Conservation (phyloP, 1,139 yeast genomes). For the Wickerhamomyces sp. region DNA sequence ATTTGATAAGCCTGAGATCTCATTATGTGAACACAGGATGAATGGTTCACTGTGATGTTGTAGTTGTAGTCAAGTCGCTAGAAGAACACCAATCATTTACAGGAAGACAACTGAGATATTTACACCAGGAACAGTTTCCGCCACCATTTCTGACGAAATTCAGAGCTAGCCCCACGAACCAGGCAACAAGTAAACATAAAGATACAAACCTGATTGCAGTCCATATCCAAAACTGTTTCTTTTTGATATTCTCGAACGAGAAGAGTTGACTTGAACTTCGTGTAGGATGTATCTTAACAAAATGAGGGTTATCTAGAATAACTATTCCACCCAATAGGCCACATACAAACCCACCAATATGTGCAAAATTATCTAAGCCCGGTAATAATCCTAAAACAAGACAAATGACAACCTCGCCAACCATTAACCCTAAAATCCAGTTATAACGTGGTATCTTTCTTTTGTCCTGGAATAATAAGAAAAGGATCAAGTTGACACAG, state of each 20-base stretch:
- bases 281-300: constrained; percentile 28
- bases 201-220: constrained; percentile 40
- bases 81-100: constrained; percentile 70
- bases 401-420: constrained; percentile 54
- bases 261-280: constrained; percentile 14
- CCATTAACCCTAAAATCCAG: constrained; percentile 41
- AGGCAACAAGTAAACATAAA: constrained; percentile 44
- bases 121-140: constrained; percentile 63
- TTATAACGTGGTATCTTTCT: constrained; percentile 36
- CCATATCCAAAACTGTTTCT: constrained; percentile 43
- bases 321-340: constrained; percentile 52
- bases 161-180: constrained; percentile 43
- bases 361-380: constrained; percentile 73
- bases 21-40: no score
- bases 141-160: constrained; percentile 45
- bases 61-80: constrained; percentile 38
- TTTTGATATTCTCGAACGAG: constrained; percentile 9
- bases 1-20: no score
- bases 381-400: constrained; percentile 67
- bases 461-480: constrained; percentile 46
- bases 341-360: constrained; percentile 70
- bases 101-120: constrained; percentile 67
- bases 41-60: not conserved
- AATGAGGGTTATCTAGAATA: constrained; percentile 55
- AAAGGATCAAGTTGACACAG: constrained; percentile 55